These are phyloP conservation scores for Suillus fuscotomentosus DNA, from an alignment of 768 basidiomycete genomes.

Conservation along the genomic window DNA sequence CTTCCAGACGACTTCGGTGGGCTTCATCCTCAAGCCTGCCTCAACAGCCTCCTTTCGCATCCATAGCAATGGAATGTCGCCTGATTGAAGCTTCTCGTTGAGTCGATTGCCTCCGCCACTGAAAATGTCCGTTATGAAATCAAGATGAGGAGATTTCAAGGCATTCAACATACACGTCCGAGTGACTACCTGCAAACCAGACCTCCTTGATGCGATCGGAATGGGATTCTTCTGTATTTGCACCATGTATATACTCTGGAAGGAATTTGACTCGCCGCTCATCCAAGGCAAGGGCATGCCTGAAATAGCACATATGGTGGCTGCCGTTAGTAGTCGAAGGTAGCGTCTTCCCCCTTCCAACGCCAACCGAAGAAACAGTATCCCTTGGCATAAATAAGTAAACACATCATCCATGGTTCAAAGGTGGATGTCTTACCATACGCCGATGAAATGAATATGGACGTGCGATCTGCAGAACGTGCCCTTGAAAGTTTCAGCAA, in stretches of 20 bases:
- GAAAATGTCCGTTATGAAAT: constrained; percentile 5
- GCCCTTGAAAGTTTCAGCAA: constrained; percentile 26
- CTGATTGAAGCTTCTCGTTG: too few relatives aligned
- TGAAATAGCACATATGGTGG: constrained; percentile 40
- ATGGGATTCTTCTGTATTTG: not conserved
- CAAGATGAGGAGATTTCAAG: too few relatives aligned
- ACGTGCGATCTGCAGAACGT: constrained; percentile 23
- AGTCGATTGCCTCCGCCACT: constrained; percentile 27
- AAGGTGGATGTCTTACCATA: constrained; percentile 32
- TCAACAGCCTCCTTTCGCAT: constrained; percentile 29
- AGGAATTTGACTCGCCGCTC: constrained; percentile 47
- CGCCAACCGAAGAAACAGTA: constrained; percentile 45
- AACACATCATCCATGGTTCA: not conserved
- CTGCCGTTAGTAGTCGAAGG: constrained; percentile 26
- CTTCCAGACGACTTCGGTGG: constrained; percentile 2
- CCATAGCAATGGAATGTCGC: constrained; percentile 27
- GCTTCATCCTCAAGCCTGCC: constrained; percentile 12
- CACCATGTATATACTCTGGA: constrained; percentile 39
- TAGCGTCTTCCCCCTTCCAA: constrained; percentile 28
- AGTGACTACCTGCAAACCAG: constrained; percentile 43
- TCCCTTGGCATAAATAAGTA: constrained; percentile 32
- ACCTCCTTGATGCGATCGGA: constrained; percentile 33
- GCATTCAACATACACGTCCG: constrained; percentile 33
- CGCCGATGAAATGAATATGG: constrained; percentile 43
- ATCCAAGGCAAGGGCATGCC: constrained; percentile 48